Evolutionary conservation across 2,329 filamentous ascomycete species (phyloP), one percentile per base, ranked within the genome.

Genomic region (Fusarium brevicatenulatum): DNA sequence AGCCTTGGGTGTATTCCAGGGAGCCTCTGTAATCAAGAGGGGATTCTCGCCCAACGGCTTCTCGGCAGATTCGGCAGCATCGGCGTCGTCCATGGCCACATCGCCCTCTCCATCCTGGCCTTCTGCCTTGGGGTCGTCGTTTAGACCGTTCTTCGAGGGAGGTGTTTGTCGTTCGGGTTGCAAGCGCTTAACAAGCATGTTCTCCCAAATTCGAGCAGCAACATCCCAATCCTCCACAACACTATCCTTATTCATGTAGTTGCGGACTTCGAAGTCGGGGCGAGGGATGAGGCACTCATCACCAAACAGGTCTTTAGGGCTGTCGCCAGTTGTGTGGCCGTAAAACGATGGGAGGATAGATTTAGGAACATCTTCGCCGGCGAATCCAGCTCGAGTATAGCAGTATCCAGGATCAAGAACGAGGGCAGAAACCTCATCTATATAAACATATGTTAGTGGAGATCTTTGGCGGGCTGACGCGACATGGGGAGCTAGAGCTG

Each of bases 141-240:
- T 97, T 68, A 95, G 84, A 25, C 93, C 93, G 80, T 97, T 96
- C 79, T 91, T 92, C 25, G 89, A 86, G 2, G 94, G 91, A 50
- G 91, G 88, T 12, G 90, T 90, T 50, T 91, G 90, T 76, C 90
- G 91, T 61, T 91, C 87, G 64, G 93, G 93, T 57, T 96, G 97
- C 74, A 99, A 87, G 72, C 95, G 91, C 76, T 94, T 95, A 67
- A 95, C 93, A 72, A 99, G 93, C 78, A 95, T 91, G 83, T 97
- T 92, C 82, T 98, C 95, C 95, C 95, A 99, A 63, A 98, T 85
- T 81, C 92, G 92, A 68, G 93, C 89, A 34, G 95, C 95, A 54
- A 92, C 91, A 74, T 99, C 96, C 96, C 96, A 99, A 82, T 99
- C 95, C 82, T 98, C 94, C 53, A 99, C 96, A 56, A 95, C 89